Evolutionary conservation across 371 early-diverging fungal species (phyloP), one percentile per base, ranked within the genome.

Genomic region (Capniomyces stellatus): DNA sequence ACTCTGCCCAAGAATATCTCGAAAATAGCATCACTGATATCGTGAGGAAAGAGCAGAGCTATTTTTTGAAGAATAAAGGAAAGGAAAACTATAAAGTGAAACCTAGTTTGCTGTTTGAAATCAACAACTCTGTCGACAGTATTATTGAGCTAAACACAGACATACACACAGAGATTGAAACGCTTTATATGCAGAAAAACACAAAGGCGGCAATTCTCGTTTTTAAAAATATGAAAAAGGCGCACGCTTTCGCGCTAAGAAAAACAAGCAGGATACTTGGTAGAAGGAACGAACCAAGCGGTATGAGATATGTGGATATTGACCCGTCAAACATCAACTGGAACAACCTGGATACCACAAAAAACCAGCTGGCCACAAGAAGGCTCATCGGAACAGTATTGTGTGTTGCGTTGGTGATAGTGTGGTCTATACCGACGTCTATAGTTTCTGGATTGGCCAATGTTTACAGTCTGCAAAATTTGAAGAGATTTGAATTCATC

Each of bases 281-380:
- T 29, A 71, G 73, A 52, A 18, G n/a, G 13, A 52, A 2, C 4
- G 29, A 51, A n/a, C 19, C n/a, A 4, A 13, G 21, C 10, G n/a
- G 68, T 1, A 78, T 81, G 42, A 71, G 35, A 35, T 35, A 70
- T 52, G 64, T 73, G 18, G 75, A 81, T 29, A 73, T 89, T 44
- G 69, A 77, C 22, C 81, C 85, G 0, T 71, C 76, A 21, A 87
- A 87, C 63, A 71, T 91, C 29, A 78, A 85, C 54, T 91, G 92
- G 92, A 73, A 76, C 22, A 85, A 88, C 60, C 71, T 85, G 61
- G 80, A 76, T 52, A 69, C 81, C 21, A 62, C 62, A 23, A 72
- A 74, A 18, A 64, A 66, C 28, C 69, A 71, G 43, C 74, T 82
- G 29, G 70, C 81, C 40, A 64, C 70, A 21, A 76, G 86, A 46